Percentiles rank a stretch among this genome's conserved stretches.
Evolutionary conservation across 169 alveolate species (phyloP).

Genomic region (Eimeria tenella): DNA sequence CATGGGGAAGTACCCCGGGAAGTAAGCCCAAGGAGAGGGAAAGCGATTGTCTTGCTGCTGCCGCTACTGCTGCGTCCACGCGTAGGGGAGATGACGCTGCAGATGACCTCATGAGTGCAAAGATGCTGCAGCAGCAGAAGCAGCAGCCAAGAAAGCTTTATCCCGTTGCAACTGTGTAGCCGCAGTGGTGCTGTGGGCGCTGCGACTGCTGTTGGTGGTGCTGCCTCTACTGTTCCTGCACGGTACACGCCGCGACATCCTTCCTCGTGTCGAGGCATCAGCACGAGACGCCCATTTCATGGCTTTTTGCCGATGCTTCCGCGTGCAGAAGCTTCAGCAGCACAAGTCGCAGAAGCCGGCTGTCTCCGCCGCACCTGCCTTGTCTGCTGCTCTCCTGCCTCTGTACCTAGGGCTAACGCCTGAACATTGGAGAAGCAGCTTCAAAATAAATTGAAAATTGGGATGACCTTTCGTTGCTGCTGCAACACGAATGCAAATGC

Average conservation of each 20-base stretch:
- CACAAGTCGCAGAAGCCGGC: not conserved
- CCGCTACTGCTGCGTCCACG: not conserved
- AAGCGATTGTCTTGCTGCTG: not conserved
- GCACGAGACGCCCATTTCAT: not conserved
- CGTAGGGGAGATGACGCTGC: not conserved
- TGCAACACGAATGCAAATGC: not conserved
- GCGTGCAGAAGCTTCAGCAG: too few relatives aligned
- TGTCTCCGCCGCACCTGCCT: not conserved
- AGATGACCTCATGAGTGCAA: not conserved
- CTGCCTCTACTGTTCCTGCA: not conserved
- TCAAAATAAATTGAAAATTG: not conserved
- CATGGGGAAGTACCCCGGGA: not conserved
- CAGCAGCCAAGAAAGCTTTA: not conserved
- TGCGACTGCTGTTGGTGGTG: not conserved
- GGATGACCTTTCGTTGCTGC: not conserved
- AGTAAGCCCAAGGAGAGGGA: not conserved
- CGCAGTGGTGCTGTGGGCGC: not conserved
- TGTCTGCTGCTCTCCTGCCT: not conserved
- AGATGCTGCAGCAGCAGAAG: conserved; percentile 12
- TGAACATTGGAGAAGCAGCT: not conserved
- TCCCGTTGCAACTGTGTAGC: not conserved
- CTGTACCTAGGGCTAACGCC: not conserved
- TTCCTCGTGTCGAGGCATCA: not conserved
- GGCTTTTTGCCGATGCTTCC: too few relatives aligned
- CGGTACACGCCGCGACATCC: not conserved